These are phyloP conservation scores for Fagopyrum esculentum DNA, from an alignment of 148 eudicot species.

Conservation along the genomic window DNA sequence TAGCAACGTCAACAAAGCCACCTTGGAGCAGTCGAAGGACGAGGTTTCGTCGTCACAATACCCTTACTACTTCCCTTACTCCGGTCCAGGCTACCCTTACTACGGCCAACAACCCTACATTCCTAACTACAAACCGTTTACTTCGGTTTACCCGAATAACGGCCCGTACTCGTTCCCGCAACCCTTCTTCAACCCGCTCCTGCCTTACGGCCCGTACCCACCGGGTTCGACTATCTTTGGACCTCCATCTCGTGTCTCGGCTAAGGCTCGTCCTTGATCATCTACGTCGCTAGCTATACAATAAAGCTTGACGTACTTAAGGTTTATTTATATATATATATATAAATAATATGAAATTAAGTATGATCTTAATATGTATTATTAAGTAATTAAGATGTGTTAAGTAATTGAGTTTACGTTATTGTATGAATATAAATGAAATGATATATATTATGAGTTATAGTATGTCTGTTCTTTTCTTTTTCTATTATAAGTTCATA, in stretches of 20 bases:
- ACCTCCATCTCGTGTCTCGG: slow-evolving; percentile 2
- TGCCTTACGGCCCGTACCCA: not conserved
- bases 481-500: too few relatives aligned
- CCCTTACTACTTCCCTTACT: not conserved
- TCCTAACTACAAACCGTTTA: not conserved
- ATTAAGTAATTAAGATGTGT: not conserved
- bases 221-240: not conserved
- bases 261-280: slow-evolving; percentile 8
- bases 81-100: not conserved
- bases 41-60: not conserved
- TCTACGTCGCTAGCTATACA: not conserved
- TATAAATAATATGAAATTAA: not conserved
- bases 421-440: not conserved
- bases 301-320: not conserved
- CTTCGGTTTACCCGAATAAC: not conserved
- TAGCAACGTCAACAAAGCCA: not conserved
- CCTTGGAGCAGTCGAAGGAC: not conserved
- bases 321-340: not conserved
- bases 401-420: not conserved
- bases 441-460: too few relatives aligned
- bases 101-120: not conserved
- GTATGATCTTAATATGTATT: not conserved
- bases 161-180: not conserved
- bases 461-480: too few relatives aligned
- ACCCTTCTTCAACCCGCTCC: not conserved